These are phyloP conservation scores for Osmanthus fragrans DNA, from an alignment of 257 asterid species.

Conservation along the genomic window DNA sequence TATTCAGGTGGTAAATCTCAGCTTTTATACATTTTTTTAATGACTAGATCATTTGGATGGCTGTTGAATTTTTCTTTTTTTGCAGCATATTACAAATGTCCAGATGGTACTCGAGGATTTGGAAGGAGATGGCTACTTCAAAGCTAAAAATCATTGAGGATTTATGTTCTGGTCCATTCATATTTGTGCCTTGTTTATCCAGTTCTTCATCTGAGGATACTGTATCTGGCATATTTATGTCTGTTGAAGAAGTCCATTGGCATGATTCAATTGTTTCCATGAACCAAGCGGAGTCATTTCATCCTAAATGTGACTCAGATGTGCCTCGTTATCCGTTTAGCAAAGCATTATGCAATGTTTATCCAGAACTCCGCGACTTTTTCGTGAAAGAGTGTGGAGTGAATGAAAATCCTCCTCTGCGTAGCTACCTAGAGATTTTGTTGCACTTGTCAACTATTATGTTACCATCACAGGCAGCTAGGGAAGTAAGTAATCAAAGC, in stretches of 20 bases:
- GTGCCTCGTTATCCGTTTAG: constrained; percentile 20
- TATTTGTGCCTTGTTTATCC: constrained; percentile 68
- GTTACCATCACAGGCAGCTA: constrained; percentile 50
- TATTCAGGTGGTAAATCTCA: neutral
- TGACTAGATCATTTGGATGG: constrained; percentile 9
- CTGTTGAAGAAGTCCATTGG: constrained; percentile 83
- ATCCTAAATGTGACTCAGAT: constrained; percentile 34
- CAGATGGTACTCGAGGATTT: constrained; percentile 66
- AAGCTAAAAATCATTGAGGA: constrained; percentile 58
- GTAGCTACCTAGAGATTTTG: constrained; percentile 76
- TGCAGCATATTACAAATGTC: constrained; percentile 85
- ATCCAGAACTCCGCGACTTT: constrained; percentile 78
- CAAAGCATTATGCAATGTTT: constrained; percentile 52
- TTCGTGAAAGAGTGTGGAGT: constrained; percentile 92
- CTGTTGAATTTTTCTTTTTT: constrained; percentile 18
- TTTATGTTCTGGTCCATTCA: constrained; percentile 64
- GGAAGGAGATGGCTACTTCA: constrained; percentile 68
- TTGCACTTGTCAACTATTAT: constrained; percentile 55
- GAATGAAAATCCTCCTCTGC: constrained; percentile 58
- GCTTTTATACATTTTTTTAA: neutral
- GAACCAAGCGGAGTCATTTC: constrained; percentile 40
- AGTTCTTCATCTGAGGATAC: constrained; percentile 50
- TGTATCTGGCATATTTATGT: constrained; percentile 65
- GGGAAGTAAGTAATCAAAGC: neutral
- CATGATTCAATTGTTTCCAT: constrained; percentile 57